These are phyloP conservation scores for Alternaria sp. DNA, from an alignment of 2,329 filamentous ascomycete genomes.

Conservation along the genomic window DNA sequence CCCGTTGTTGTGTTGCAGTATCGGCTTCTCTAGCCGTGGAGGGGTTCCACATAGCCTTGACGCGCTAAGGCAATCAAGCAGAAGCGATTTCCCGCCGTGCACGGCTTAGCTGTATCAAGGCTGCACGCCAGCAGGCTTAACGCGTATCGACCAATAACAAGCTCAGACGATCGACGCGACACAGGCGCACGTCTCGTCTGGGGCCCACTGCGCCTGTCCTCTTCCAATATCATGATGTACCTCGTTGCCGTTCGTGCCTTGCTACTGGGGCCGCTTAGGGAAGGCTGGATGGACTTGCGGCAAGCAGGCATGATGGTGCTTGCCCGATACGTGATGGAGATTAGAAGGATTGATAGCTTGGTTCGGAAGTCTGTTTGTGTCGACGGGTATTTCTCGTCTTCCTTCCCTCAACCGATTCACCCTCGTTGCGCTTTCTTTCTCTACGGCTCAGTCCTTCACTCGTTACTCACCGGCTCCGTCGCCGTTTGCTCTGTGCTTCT, in stretches of 20 bases:
- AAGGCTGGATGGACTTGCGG: conserved; percentile 3
- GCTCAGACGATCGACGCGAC: background rate
- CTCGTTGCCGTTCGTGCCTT: conserved; percentile 8
- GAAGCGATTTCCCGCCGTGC: conserved; percentile 1
- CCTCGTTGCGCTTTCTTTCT: background rate
- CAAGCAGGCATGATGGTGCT: background rate
- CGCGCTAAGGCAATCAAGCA: background rate
- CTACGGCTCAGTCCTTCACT: background rate
- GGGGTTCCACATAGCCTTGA: background rate
- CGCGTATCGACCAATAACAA: conserved; percentile 5
- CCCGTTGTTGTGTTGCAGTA: background rate
- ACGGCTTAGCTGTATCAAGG: conserved; percentile 17
- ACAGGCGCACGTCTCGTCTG: conserved; percentile 6
- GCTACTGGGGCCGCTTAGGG: conserved; percentile 8
- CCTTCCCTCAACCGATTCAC: background rate
- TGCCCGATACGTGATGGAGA: conserved; percentile 1
- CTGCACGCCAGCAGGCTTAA: conserved; percentile 10
- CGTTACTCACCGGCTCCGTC: background rate
- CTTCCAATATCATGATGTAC: conserved; percentile 6
- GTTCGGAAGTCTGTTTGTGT: background rate
- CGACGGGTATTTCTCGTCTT: background rate
- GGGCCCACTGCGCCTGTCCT: background rate
- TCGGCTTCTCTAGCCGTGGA: background rate
- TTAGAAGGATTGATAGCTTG: conserved; percentile 11
- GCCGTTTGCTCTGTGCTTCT: background rate